Evolutionary conservation across 2,329 filamentous ascomycete species (phyloP), one percentile per base, ranked within the genome.

Genomic region (Aspergillus tubingensis): DNA sequence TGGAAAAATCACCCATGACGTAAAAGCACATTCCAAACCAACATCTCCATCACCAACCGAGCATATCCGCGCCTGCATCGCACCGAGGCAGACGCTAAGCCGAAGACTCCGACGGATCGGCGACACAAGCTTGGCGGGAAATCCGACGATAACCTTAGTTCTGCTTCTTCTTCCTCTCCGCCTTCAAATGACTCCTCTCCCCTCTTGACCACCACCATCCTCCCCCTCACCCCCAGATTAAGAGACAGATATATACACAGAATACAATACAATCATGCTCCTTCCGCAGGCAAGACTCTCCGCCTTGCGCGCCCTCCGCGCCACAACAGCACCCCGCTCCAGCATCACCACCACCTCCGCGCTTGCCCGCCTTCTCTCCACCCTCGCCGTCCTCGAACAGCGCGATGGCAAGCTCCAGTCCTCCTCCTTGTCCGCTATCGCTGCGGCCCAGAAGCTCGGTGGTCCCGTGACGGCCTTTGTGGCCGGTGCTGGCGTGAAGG

Each of bases 381-480:
- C 93, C 38, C 85, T 99, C 59, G 94, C 94, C 49, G 82, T 99
- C 57, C 86, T 99, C 63, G 95, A 99, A 80, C 95, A 98, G 79
- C 88, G 89, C 71, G 90, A 96, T 71, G 95, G 95, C 63, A 89
- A 92, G 79, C 85, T 99, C 66, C 92, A 91, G 73, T 79, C 85
- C 63, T 89, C 90, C 21, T 97, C 93, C 5, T 82, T 97, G 59
- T 91, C 91, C 72, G 90, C 92, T 48, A 85, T 98, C 61, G 90
- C 91, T 8, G 95, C 95, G 8, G 94, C 92, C 19, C 85, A 89
- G 77, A 93, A 93, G 76, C 80, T 98, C 7, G 94, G 94, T 58
- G 94, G 93, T 3, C 81, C 90, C 5, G 83, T 99, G 54, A 93
- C 94, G 65, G 95, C 85, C 15, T 95, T 99, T 70, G 81, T 98